phyloP scores from a whole-genome alignment of 352 stramenopile species.

The Pythium coloratum region DNA sequence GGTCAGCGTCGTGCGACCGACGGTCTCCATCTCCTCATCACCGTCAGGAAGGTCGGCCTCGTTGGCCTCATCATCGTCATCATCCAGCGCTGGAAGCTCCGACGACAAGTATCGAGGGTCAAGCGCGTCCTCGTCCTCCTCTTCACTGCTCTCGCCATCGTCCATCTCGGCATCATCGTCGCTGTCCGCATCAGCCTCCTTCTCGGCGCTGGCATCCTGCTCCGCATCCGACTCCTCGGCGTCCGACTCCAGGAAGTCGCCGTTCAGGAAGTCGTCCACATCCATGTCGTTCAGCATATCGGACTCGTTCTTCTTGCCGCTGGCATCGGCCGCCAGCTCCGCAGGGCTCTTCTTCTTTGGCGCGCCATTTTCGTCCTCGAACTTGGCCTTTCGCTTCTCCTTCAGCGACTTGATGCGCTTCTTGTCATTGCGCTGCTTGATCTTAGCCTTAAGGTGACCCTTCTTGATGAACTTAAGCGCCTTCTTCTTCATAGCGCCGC shows the following conservation, averaged over 20 bases:
- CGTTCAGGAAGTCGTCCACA: slow-evolving; percentile 86
- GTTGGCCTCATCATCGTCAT: slow-evolving; percentile 29
- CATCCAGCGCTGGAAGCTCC: slow-evolving; percentile 31
- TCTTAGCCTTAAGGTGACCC: slow-evolving; percentile 69
- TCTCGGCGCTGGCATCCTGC: slow-evolving; percentile 28
- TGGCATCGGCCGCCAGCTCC: slow-evolving; percentile 6
- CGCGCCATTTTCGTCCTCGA: slow-evolving; percentile 52
- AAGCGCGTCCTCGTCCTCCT: slow-evolving; percentile 79
- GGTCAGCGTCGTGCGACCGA: slow-evolving; percentile 70
- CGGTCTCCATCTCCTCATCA: slow-evolving; percentile 24
- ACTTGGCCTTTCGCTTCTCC: slow-evolving; percentile 71
- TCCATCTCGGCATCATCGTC: slow-evolving; percentile 41
- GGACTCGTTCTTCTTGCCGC: slow-evolving; percentile 53
- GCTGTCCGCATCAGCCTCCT: slow-evolving; percentile 23
- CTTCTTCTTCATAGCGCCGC: slow-evolving; percentile 88
- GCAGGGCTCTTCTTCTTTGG: slow-evolving; percentile 31
- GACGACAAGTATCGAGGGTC: slow-evolving; percentile 77
- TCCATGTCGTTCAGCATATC: slow-evolving; percentile 90
- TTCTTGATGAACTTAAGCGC: slow-evolving; percentile 85
- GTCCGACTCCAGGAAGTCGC: slow-evolving; percentile 78
- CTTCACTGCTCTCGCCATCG: slow-evolving; percentile 71
- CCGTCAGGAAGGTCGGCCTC: slow-evolving; percentile 22
- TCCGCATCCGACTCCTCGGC: slow-evolving; percentile 30
- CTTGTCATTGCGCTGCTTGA: slow-evolving; percentile 86
- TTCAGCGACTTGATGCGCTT: slow-evolving; percentile 82